A percentile compares a stretch with the other conserved stretches of the same genome.
Conservation (phyloP, 169 alveolate genomes). For the Cryptosporidium meleagridis region DNA sequence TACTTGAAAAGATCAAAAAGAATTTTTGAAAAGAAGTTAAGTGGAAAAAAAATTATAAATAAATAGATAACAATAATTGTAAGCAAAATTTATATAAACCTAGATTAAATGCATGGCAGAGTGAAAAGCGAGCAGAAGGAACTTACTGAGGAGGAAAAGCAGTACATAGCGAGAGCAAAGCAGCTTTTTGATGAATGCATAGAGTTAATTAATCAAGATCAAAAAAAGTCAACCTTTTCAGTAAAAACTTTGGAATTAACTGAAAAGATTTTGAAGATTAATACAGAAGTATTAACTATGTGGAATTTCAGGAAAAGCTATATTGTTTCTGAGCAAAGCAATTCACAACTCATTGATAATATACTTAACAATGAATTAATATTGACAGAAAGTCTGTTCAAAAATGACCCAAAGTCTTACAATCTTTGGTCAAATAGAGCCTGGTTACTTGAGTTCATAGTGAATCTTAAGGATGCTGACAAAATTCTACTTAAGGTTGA, state of each 20-base stretch:
- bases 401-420: slow-evolving; percentile 48
- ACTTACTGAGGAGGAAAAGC: slow-evolving; percentile 37
- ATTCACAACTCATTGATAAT: not conserved
- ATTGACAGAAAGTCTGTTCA: slow-evolving; percentile 37
- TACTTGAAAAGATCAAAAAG: slow-evolving; percentile 6
- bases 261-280: slow-evolving; percentile 55
- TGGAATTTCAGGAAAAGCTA: slow-evolving; percentile 72
- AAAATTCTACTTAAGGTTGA: not conserved
- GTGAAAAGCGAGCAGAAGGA: slow-evolving; percentile 22
- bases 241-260: slow-evolving; percentile 30
- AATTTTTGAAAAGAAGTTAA: not conserved
- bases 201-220: not conserved
- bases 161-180: not conserved
- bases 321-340: not conserved
- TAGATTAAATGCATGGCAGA: slow-evolving; percentile 44
- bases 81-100: no score
- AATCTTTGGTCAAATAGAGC: slow-evolving; percentile 65
- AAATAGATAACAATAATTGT: not conserved
- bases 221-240: not conserved
- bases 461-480: slow-evolving; percentile 2
- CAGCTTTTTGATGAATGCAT: slow-evolving; percentile 36
- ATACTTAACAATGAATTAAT: slow-evolving; percentile 3
- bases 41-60: not conserved
- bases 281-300: slow-evolving; percentile 73
- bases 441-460: slow-evolving; percentile 35